A percentile compares a stretch with the other conserved stretches of the same genome.
These are phyloP conservation scores for Cordyceps tenuipes DNA, from an alignment of 2,329 filamentous ascomycete species.

Conservation along the genomic window DNA sequence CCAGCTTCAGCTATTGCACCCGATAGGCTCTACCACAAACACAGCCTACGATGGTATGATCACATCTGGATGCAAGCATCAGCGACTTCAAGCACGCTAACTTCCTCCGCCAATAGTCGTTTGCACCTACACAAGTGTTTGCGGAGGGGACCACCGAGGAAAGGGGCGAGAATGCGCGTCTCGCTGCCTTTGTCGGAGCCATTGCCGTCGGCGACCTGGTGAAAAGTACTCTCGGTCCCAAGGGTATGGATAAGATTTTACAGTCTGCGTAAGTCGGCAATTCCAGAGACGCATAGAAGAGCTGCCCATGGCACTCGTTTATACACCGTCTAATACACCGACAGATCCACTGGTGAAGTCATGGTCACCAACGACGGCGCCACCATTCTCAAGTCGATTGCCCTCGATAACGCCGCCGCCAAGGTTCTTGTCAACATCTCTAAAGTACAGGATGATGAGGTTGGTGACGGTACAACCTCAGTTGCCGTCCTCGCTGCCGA, in stretches of 20 bases:
- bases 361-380: constrained; percentile 99
- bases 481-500: constrained; percentile 93
- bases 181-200: constrained; percentile 95
- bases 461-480: constrained; percentile 97
- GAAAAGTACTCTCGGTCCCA: constrained; percentile 93
- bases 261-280: constrained; percentile 70
- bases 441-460: constrained; percentile 98
- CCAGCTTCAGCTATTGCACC: constrained; percentile 6
- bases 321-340: constrained; percentile 17
- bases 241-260: constrained; percentile 98
- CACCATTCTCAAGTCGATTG: constrained; percentile 96
- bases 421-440: constrained; percentile 99
- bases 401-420: constrained; percentile 93
- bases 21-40: constrained; percentile 4
- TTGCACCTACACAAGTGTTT: constrained; percentile 95
- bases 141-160: constrained; percentile 94
- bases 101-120: constrained; percentile 35
- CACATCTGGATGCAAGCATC: not conserved
- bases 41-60: constrained; percentile 10
- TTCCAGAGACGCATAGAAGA: not conserved
- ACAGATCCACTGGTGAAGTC: constrained; percentile 86
- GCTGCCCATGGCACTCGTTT: constrained; percentile 9
- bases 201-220: constrained; percentile 96
- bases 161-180: constrained; percentile 97
- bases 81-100: not conserved